Conservation (phyloP, 352 stramenopile genomes). For the Pythium oligandrum region DNA sequence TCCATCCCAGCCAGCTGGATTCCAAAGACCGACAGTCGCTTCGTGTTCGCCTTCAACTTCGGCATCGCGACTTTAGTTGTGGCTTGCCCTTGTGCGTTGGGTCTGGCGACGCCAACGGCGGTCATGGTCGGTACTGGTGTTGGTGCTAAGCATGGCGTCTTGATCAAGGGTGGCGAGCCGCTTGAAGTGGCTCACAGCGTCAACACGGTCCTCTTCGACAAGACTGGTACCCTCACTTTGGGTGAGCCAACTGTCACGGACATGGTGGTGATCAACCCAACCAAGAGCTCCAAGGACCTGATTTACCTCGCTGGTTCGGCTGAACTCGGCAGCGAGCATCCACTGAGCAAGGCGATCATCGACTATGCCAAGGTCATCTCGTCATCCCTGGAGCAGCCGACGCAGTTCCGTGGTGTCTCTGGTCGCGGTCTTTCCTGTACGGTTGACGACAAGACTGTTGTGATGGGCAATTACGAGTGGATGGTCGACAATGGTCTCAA, state of each 20-base stretch:
- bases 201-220: slow-evolving; percentile 98
- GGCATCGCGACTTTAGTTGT: slow-evolving; percentile 97
- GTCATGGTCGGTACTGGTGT: slow-evolving; percentile 99
- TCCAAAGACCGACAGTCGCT: slow-evolving; percentile 59
- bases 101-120: slow-evolving; percentile 96
- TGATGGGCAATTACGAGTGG: slow-evolving; percentile 92
- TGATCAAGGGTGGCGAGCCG: slow-evolving; percentile 97
- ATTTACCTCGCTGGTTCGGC: slow-evolving; percentile 88
- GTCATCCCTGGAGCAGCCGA: slow-evolving; percentile 64
- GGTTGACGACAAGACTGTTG: slow-evolving; percentile 68
- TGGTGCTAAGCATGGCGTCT: slow-evolving; percentile 93
- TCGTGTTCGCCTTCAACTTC: slow-evolving; percentile 97
- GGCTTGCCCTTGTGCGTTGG: slow-evolving; percentile 98
- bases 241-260: slow-evolving; percentile 88
- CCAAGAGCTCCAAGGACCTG: slow-evolving; percentile 73
- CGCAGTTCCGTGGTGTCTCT: slow-evolving; percentile 81
- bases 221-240: slow-evolving; percentile 98
- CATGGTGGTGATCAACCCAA: slow-evolving; percentile 76
- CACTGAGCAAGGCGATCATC: slow-evolving; percentile 92
- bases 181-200: slow-evolving; percentile 91
- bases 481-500: slow-evolving; percentile 75
- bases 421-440: slow-evolving; percentile 82
- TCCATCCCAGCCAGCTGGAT: slow-evolving; percentile 67
- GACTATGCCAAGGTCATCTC: slow-evolving; percentile 87
- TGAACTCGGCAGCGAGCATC: slow-evolving; percentile 93